Conservation (phyloP, 495 filamentous ascomycete genomes). For the Penicillium atrosanguineum region DNA sequence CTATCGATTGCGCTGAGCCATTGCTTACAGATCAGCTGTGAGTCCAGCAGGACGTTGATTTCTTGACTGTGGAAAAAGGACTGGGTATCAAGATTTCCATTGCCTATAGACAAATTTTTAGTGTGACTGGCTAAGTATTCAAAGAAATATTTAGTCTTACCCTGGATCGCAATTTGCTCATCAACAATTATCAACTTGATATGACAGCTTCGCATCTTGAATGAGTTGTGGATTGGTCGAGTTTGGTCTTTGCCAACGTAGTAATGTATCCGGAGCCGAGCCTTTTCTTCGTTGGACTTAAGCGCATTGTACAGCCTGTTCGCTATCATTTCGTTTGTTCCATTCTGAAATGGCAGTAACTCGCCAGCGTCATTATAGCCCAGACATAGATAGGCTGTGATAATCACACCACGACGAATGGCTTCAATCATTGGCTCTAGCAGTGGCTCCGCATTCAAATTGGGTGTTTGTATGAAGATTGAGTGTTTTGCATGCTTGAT, state of each 20-base stretch:
- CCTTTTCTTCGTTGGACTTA: slow-evolving; percentile 36
- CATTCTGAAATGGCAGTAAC: slow-evolving; percentile 70
- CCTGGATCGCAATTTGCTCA: slow-evolving; percentile 60
- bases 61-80: slow-evolving; percentile 76
- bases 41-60: slow-evolving; percentile 71
- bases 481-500: slow-evolving; percentile 58
- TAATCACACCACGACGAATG: slow-evolving; percentile 61
- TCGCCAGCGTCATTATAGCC: slow-evolving; percentile 80
- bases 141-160: slow-evolving; percentile 10
- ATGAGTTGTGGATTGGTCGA: slow-evolving; percentile 57
- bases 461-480: slow-evolving; percentile 74
- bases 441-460: slow-evolving; percentile 69
- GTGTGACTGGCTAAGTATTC: neutral
- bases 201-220: slow-evolving; percentile 66
- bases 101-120: slow-evolving; percentile 40
- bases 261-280: slow-evolving; percentile 56
- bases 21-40: slow-evolving; percentile 50
- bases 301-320: slow-evolving; percentile 55
- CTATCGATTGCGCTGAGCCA: slow-evolving; percentile 62
- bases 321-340: slow-evolving; percentile 70
- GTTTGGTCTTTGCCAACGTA: slow-evolving; percentile 75
- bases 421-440: slow-evolving; percentile 60
- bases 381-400: slow-evolving; percentile 68
- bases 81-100: slow-evolving; percentile 81
- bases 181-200: slow-evolving; percentile 76